Evolutionary conservation across 1,284 basidiomycete species (phyloP), one percentile per base, ranked within the genome.

Genomic region (Boletus albobrunnescens): DNA sequence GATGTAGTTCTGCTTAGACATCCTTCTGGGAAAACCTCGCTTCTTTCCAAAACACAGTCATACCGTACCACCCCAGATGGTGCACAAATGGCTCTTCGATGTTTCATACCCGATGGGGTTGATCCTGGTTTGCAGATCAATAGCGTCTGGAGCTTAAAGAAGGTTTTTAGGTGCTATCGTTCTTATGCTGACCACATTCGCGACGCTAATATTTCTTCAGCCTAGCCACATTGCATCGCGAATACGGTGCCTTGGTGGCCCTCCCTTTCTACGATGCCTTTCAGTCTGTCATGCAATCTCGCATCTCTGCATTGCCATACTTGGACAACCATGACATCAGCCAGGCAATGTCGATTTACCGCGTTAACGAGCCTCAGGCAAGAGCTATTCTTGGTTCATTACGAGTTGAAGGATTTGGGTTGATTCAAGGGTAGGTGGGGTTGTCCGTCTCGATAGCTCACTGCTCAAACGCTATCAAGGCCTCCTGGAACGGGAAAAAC

Each of bases 401-500:
- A 56, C 68, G 70, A 33, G 80, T 80, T 0, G 70, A 82, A 19
- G 96, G 94, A 1, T 97, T 99, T 62, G 81, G 84, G 0, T 73
- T 99, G 28, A 95, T 99, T 48, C 96, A 99, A 77, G 96, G 95
- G 94, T 94, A 61, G 53, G 79, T 69, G 19, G 23, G 30, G 24
- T 47, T 48, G 31, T 40, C 20, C 17, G 8, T 53, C 32, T 35
- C 31, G 23, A 49, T 27, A n/a, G 6, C 44, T 35, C 35, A 24
- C 12, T 32, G 36, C 39, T 49, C 14, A 46, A 13, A 50, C 35
- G 50, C 9, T 30, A 36, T 44, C 31, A 52, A 51, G 94, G 40
- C 96, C 96, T 23, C 96, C 96, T 1, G 96, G 96, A 55, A 99
- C 96, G 0, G 96, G 96, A 33, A 99, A 99, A 71, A 99, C 96